Evolutionary conservation across 495 filamentous ascomycete species (phyloP).

Genomic region (Tuber indicum): DNA sequence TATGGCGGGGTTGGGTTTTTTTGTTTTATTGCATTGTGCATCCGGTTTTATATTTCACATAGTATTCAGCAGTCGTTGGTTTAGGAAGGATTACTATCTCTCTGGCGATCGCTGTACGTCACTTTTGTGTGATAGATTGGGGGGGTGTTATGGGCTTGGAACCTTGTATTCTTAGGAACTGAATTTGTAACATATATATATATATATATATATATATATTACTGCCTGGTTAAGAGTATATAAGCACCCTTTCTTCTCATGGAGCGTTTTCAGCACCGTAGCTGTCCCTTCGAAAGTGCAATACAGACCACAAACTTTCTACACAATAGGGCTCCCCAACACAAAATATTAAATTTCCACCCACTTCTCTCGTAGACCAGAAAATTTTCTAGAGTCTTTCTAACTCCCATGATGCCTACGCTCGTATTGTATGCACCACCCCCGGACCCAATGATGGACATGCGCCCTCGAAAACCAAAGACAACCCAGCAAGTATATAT

Average conservation of each 20-base stretch:
- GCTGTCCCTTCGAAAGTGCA: neutral
- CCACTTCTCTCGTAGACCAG: neutral
- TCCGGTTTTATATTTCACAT: conserved; percentile 29
- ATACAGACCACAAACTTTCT: neutral
- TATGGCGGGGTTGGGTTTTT: conserved; percentile 32
- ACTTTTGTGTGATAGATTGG: neutral
- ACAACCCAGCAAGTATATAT: neutral
- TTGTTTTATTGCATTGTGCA: conserved; percentile 23
- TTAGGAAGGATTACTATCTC: neutral
- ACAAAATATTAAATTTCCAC: neutral
- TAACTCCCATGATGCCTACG: neutral
- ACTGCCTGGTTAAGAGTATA: neutral
- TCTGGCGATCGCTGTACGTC: neutral
- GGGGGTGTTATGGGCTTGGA: neutral
- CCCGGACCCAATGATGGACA: neutral
- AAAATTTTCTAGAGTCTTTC: neutral
- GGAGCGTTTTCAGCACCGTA: neutral
- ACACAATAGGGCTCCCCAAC: neutral
- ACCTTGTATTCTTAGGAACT: neutral
- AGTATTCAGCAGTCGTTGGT: conserved; percentile 17
- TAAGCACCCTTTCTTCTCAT: neutral
- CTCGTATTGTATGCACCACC: neutral
- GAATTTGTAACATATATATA: neutral
- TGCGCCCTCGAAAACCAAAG: neutral
- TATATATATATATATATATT: too few relatives aligned